Conservation (phyloP, 352 stramenopile genomes). For the Blastocystis sp. region DNA sequence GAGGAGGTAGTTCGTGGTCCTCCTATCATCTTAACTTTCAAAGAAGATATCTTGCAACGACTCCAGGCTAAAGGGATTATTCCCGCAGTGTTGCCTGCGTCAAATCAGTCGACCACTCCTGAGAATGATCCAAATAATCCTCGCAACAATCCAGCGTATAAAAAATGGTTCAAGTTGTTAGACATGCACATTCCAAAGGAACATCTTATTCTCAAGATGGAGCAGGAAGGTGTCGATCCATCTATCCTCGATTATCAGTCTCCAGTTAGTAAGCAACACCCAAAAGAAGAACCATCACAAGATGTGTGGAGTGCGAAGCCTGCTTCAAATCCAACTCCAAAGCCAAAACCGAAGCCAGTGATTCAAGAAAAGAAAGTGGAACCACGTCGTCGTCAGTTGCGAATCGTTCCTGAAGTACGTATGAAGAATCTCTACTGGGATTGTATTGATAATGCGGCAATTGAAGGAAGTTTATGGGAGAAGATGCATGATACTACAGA, state of each 20-base stretch:
- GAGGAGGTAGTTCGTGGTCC: conserved; percentile 28
- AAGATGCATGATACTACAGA: neutral
- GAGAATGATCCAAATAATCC: conserved; percentile 33
- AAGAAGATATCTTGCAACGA: neutral
- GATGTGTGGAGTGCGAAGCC: neutral
- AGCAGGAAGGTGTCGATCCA: neutral
- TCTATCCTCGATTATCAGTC: conserved; percentile 44
- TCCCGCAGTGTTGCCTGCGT: neutral
- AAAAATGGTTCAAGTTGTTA: conserved; percentile 31
- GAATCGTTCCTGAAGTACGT: neutral
- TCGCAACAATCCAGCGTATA: neutral
- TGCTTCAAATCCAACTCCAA: neutral
- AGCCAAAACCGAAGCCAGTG: neutral
- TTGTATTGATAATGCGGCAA: neutral
- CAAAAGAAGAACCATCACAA: neutral
- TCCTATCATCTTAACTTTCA: neutral
- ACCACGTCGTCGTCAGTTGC: neutral
- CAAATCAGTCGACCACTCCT: neutral
- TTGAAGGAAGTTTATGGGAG: conserved; percentile 12
- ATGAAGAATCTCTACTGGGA: conserved; percentile 51
- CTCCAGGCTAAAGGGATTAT: neutral
- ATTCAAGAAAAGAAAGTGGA: neutral
- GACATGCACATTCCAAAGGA: conserved; percentile 26
- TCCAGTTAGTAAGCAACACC: neutral
- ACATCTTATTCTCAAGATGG: conserved; percentile 6